Evolutionary conservation across 768 basidiomycete species (phyloP).

Genomic region (Tulasnella calospora): DNA sequence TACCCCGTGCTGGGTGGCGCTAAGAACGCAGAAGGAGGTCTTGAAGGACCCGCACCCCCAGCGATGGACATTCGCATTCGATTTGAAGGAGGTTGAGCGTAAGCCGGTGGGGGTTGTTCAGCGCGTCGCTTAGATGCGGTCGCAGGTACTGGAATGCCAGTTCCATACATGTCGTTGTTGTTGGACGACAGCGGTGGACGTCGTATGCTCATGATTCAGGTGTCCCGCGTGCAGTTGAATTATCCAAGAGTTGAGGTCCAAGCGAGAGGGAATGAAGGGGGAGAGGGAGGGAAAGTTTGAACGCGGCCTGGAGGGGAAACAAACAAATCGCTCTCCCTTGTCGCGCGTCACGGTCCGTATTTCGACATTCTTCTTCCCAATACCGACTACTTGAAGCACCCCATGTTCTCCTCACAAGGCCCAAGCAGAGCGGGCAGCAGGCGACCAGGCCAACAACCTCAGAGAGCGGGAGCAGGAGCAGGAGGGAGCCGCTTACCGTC

Average conservation of each 20-base stretch:
- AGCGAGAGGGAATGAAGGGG: background rate
- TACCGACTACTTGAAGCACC: background rate
- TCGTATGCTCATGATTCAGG: background rate
- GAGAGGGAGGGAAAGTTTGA: background rate
- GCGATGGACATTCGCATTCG: conserved; percentile 64
- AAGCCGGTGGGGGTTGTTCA: conserved; percentile 29
- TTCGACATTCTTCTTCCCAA: background rate
- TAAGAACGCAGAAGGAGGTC: conserved; percentile 33
- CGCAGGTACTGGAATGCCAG: conserved; percentile 64
- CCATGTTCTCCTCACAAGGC: conserved; percentile 15
- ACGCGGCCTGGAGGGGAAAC: background rate
- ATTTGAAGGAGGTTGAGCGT: conserved; percentile 17
- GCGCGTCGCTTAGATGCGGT: conserved; percentile 56
- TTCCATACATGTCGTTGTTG: conserved; percentile 33
- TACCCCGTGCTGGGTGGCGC: conserved; percentile 22
- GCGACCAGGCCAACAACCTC: background rate
- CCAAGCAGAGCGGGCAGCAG: conserved; percentile 1
- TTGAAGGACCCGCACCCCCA: conserved; percentile 57
- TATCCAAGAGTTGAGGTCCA: background rate
- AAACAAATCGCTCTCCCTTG: background rate
- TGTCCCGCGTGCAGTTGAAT: background rate
- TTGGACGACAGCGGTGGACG: background rate
- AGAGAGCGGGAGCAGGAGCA: background rate
- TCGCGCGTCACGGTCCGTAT: background rate
- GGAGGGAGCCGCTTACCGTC: conserved; percentile 6